A percentile compares a stretch with the other conserved stretches of the same genome.
Evolutionary conservation across 768 basidiomycete species (phyloP).

Genomic region (Thelephora aurantiotincta): DNA sequence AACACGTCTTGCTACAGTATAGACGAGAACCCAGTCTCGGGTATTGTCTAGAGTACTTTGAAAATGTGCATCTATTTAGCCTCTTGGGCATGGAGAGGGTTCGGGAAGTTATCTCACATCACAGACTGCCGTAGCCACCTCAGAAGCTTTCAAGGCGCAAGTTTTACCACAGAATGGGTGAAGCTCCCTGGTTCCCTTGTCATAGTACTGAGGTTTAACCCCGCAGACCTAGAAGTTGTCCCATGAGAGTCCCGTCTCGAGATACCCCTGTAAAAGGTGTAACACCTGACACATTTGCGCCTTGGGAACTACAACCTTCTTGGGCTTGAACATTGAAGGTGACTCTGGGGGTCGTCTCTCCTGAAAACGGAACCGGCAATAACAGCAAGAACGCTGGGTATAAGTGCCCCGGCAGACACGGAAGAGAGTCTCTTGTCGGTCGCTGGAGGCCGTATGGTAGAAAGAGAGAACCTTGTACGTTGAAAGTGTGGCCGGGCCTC

Average conservation of each 20-base stretch:
- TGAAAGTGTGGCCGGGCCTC: no score
- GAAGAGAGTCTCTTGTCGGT: no score
- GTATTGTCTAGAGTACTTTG: constrained; percentile 36
- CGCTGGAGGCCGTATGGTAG: no score
- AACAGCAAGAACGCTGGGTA: no score
- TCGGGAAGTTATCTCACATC: background rate
- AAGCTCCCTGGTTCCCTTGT: background rate
- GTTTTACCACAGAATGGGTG: background rate
- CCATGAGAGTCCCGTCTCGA: background rate
- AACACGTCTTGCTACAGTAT: background rate
- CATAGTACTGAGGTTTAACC: background rate
- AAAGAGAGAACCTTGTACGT: no score
- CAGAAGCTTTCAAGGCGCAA: background rate
- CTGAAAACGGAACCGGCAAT: no score
- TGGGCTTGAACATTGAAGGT: background rate
- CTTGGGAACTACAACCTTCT: background rate
- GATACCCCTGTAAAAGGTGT: background rate
- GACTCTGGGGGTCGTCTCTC: background rate
- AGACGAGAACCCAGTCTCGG: constrained; percentile 30
- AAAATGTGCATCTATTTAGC: background rate
- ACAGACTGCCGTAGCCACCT: background rate
- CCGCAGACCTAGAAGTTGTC: background rate
- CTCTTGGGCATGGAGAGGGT: background rate
- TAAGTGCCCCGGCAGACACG: no score
- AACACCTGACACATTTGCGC: background rate